Base-by-base conservation (phyloP, 106 monocot species). In the Hemerocallis citrina region DNA sequence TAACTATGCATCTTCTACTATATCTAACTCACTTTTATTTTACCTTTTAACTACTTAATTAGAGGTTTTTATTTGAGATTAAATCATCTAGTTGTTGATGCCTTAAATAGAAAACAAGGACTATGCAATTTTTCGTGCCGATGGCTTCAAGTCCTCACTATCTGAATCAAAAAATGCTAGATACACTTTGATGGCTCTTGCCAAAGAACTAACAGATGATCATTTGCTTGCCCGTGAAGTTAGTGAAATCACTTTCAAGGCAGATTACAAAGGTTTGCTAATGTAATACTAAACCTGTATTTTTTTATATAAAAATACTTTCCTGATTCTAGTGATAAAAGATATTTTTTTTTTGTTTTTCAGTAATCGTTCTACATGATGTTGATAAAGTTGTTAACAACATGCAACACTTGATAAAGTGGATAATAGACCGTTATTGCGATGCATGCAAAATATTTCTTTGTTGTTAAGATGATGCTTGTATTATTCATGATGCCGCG, bases 361-460 rank as follows among this genome's bases (percentile, higher is more conserved):
- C 68, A 75, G 75, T 75, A 13, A 42, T 75, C 25, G 56, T 75
- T 54, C 68, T 75, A 27, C 40, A 62, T 63, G 57, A 57, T 14
- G 75, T 69, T 23, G 68, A 75, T 22, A 75, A 75, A 63, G 68
- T 37, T 5, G 31, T 24, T 14, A 68, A 75, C 47, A 75, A 56
- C 68, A 38, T 63, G 38, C 75, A 75, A 28, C 69, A 69, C n/a
- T 23, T 75, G 47, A 75, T 75, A 19, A 75, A 75, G 42, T 75
- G 75, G 75, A 47, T 64, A 57, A 69, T 75, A 19, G 75, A 75
- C 16, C 68, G 68, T 34, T 75, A 62, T 15, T 29, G 46, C 13
- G 68, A 75, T 37, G 22, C 61, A 55, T 62, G 52, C 55, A 69
- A 75, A 47, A 62, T 75, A 24, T 37, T 75, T 13, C n/a, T 75